These are phyloP conservation scores for Cladosporium austrohemisphaericum DNA, from an alignment of 2,329 filamentous ascomycete species.

Conservation along the genomic window DNA sequence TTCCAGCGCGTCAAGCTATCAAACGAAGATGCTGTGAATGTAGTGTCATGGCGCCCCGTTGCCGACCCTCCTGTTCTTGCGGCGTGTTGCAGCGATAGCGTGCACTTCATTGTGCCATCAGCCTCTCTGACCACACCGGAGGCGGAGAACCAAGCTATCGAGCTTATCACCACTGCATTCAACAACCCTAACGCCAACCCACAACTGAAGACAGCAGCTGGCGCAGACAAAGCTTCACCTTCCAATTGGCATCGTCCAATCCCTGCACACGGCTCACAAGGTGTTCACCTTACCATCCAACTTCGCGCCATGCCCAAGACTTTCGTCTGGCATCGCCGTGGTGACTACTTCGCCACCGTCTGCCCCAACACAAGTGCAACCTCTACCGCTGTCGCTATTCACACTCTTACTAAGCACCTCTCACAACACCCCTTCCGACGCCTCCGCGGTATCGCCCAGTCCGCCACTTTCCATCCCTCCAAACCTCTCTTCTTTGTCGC, in stretches of 20 bases:
- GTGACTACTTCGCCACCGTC: slow-evolving; percentile 91
- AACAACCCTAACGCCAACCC: slow-evolving; percentile 74
- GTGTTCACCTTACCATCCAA: slow-evolving; percentile 75
- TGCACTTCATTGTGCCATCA: slow-evolving; percentile 74
- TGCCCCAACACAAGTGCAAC: slow-evolving; percentile 69
- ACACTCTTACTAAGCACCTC: slow-evolving; percentile 90
- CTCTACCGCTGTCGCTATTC: slow-evolving; percentile 76
- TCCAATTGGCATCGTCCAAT: slow-evolving; percentile 82
- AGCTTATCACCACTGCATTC: slow-evolving; percentile 63
- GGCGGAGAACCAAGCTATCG: slow-evolving; percentile 14
- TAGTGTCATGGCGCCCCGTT: slow-evolving; percentile 83
- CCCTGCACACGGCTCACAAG: slow-evolving; percentile 66
- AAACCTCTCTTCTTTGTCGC: slow-evolving; percentile 94
- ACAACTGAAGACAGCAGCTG: slow-evolving; percentile 46
- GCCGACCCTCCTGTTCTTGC: slow-evolving; percentile 77
- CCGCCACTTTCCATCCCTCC: slow-evolving; percentile 89
- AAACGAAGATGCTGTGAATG: slow-evolving; percentile 73
- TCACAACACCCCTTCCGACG: slow-evolving; percentile 91
- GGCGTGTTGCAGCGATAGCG: slow-evolving; percentile 76
- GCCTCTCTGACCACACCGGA: slow-evolving; percentile 66
- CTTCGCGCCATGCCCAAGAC: slow-evolving; percentile 69
- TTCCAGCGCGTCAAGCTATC: slow-evolving; percentile 80
- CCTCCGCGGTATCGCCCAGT: slow-evolving; percentile 72
- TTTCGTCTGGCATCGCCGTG: slow-evolving; percentile 87
- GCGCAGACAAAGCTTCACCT: slow-evolving; percentile 64